phyloP scores from a whole-genome alignment of 2,329 filamentous ascomycete species.

The Aspergillus pseudoviridinutans region DNA sequence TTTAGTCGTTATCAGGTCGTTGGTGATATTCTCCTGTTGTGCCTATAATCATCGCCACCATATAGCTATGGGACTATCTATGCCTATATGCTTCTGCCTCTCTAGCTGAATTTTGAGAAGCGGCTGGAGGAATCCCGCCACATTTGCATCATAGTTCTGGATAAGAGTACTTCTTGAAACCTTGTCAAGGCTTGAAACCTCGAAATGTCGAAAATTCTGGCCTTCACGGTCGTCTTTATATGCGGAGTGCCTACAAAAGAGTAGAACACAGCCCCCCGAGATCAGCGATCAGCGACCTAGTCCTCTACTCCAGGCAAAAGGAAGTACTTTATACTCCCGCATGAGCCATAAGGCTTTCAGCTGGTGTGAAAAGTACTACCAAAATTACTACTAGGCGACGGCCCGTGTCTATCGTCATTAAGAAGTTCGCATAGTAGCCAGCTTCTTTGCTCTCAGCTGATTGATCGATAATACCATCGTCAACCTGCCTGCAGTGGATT shows the following conservation, averaged over 20 bases:
- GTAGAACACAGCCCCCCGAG: no score
- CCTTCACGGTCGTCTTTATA: background rate
- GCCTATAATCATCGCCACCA: background rate
- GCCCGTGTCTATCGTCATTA: background rate
- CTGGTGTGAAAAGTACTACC: background rate
- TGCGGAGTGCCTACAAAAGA: background rate
- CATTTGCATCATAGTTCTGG: background rate
- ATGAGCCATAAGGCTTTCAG: background rate
- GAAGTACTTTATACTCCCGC: background rate
- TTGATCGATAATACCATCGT: background rate
- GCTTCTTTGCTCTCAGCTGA: background rate
- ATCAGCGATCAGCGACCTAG: no score
- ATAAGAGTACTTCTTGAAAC: background rate
- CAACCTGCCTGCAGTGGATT: background rate
- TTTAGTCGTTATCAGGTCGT: background rate
- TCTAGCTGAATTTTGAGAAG: no score
- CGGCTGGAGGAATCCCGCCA: background rate
- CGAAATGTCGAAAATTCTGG: background rate
- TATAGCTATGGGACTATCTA: background rate
- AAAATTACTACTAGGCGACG: background rate
- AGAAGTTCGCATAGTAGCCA: background rate
- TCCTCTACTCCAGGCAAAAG: background rate
- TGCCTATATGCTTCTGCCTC: no score
- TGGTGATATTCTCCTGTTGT: background rate
- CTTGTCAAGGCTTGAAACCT: background rate